Evolutionary conservation across 176 grass and related monocot genomes (phyloP), one percentile per base, ranked within the genome.

Genomic region (Carex kokanica): DNA sequence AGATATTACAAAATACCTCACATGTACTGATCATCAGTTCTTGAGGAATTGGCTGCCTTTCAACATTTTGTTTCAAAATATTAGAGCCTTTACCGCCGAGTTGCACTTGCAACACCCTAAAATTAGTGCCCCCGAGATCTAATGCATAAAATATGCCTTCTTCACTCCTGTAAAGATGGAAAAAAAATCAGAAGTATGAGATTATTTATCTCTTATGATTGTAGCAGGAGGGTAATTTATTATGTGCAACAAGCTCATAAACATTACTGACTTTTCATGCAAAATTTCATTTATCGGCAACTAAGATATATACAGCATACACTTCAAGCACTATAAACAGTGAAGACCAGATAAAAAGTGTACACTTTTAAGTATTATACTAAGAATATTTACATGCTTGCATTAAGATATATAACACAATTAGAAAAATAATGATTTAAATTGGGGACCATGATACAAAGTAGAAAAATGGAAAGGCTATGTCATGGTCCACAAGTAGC

Each of bases 121-220:
- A 98, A 83, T 86, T 83, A 53, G 95, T 93, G 64, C 89, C 92
- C 45, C 95, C 95, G 34, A 98, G 84, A 91, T 94, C 92, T 86
- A 98, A 83, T 36, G 92, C 85, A 57, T 94, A 98, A 83, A 88
- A 94, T 69, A 90, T 89, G 49, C 92, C 95, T 88, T 98, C 86
- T 86, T 93, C 95, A 14, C 72, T 93, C 81, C 95, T 98, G 90
- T 58, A 86, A 14, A 73, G 15, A 64, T 15, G 12, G 12, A 62
- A 41, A 29, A 16, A 31, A 25, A 34, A 53, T 52, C 1, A 15
- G 38, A 29, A 56, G 24, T 18, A 31, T 17, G 25, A 18, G 73
- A 78, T 32, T 32, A 56, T 25, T 32, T 32, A 56, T 25, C 5
- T 34, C 51, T 10, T 56, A 17, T 56, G 73, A 51, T 18, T 31